phyloP scores from a whole-genome alignment of 768 basidiomycete genomes.

The Cystofilobasidium bisporidii region DNA sequence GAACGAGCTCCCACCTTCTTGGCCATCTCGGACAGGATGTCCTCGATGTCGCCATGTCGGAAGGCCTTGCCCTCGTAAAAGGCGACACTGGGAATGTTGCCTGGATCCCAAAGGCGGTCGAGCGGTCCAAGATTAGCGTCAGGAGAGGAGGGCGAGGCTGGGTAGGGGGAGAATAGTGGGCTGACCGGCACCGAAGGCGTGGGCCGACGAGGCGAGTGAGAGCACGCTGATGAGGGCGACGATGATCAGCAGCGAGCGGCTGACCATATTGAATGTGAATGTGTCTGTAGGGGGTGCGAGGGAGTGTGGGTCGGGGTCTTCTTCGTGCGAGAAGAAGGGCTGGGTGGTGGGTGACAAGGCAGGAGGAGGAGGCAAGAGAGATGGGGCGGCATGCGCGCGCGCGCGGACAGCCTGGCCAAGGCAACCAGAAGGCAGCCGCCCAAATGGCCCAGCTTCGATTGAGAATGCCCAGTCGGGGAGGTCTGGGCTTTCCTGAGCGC shows the following conservation, averaged over 20 bases:
- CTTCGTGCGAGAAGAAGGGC: too few species aligned
- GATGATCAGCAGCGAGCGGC: background rate
- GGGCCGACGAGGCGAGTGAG: slow-evolving; percentile 13
- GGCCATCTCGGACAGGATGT: slow-evolving; percentile 48
- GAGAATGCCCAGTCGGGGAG: too few species aligned
- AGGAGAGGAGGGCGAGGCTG: background rate
- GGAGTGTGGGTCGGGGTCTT: too few species aligned
- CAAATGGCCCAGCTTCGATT: too few species aligned
- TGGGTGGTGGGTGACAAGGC: too few species aligned
- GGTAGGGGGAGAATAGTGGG: background rate
- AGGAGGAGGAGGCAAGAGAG: too few species aligned
- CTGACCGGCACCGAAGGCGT: slow-evolving; percentile 17
- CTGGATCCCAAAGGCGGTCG: slow-evolving; percentile 39
- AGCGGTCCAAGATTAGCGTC: background rate
- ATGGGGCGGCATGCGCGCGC: too few species aligned
- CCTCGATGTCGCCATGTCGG: slow-evolving; percentile 79
- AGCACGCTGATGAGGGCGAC: slow-evolving; percentile 8
- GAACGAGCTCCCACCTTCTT: slow-evolving; percentile 12
- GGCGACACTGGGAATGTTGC: slow-evolving; percentile 75
- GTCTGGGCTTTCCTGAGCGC: too few species aligned
- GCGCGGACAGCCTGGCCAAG: too few species aligned
- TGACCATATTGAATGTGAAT: too few species aligned
- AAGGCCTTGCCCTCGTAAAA: slow-evolving; percentile 78
- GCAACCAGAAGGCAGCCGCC: too few species aligned
- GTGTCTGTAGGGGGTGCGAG: too few species aligned